phyloP scores from a whole-genome alignment of 2,329 filamentous ascomycete species.

The Lasiodiplodia gonubiensis region DNA sequence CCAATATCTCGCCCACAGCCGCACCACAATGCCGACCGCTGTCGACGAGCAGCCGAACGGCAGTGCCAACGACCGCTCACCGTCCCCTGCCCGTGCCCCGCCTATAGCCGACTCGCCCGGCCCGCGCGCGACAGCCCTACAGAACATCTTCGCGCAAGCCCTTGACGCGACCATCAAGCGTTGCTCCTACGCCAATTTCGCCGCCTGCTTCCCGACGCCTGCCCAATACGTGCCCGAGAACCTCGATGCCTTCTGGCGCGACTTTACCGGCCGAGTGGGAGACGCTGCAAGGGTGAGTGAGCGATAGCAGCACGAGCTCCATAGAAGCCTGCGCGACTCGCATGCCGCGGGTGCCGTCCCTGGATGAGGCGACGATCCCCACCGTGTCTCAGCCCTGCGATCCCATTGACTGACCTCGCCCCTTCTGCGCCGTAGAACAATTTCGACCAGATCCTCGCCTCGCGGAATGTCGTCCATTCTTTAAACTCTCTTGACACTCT shows the following conservation, averaged over 20 bases:
- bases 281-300: conserved; percentile 56
- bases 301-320: not conserved
- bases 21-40: conserved; percentile 38
- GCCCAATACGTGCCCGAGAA: conserved; percentile 62
- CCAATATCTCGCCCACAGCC: not conserved
- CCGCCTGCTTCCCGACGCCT: conserved; percentile 68
- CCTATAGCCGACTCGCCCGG: conserved; percentile 62
- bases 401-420: not conserved
- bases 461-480: conserved; percentile 61
- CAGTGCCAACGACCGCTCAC: conserved; percentile 45
- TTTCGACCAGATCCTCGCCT: conserved; percentile 65
- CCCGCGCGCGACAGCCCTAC: conserved; percentile 64
- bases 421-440: conserved; percentile 46
- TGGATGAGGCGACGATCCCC: not conserved
- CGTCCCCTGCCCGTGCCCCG: conserved; percentile 59
- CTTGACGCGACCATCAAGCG: conserved; percentile 65
- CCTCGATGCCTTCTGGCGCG: conserved; percentile 62
- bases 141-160: conserved; percentile 65
- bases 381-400: conserved; percentile 4
- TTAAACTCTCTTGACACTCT: conserved; percentile 67
- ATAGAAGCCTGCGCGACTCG: not conserved
- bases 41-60: conserved; percentile 28
- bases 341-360: not conserved
- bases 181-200: conserved; percentile 66
- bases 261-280: conserved; percentile 64